phyloP scores from a whole-genome alignment of 352 stramenopile genomes.

The Phytophthora sansomeana region DNA sequence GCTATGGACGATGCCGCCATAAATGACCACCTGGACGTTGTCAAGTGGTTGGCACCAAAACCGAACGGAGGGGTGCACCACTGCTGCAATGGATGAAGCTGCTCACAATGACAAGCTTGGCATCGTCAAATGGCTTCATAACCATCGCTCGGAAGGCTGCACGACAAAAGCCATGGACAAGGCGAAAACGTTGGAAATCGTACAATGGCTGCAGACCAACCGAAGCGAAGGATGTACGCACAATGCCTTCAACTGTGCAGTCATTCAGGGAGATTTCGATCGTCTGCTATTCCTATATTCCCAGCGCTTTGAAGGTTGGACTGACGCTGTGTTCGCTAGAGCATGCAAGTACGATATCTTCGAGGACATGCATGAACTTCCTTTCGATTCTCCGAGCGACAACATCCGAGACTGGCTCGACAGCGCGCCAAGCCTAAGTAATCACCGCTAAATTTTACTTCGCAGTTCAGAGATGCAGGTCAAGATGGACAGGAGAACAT shows the following conservation, averaged over 20 bases:
- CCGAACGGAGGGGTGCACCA: background rate
- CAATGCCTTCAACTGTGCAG: background rate
- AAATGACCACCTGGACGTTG: background rate
- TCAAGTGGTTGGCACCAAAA: background rate
- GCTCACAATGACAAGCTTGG: background rate
- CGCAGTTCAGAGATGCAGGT: too few species aligned
- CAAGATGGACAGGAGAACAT: too few species aligned
- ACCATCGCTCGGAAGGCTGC: background rate
- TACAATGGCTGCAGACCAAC: background rate
- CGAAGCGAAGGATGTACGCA: background rate
- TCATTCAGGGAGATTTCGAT: background rate
- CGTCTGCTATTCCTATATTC: background rate
- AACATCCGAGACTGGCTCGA: constrained; percentile 9
- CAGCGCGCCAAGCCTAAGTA: too few species aligned
- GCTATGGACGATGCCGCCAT: background rate
- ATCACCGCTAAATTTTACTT: too few species aligned
- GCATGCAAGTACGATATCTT: background rate
- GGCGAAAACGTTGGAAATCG: background rate
- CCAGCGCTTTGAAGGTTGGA: background rate
- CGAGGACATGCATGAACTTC: background rate
- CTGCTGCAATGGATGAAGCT: background rate
- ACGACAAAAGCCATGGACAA: background rate
- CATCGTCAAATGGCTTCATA: background rate
- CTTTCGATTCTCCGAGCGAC: background rate
- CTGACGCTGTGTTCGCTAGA: background rate